Evolutionary conservation across 106 monocot genomes (phyloP).

Genomic region (Amphibolis antarctica): DNA sequence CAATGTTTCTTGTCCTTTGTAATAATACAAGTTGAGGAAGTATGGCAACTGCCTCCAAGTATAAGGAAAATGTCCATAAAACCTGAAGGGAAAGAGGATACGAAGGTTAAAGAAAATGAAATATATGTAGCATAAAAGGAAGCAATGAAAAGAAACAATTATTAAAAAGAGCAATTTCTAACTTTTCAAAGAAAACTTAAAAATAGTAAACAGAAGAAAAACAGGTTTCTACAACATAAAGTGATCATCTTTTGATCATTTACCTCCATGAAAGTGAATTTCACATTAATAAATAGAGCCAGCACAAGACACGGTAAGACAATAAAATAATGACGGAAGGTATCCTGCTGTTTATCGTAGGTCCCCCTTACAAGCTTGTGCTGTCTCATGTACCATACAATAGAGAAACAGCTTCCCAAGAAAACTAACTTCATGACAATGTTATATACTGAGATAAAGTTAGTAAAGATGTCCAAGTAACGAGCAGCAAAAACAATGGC

Average conservation of each 20-base stretch:
- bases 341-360: slow-evolving; percentile 86
- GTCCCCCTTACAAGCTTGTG: slow-evolving; percentile 67
- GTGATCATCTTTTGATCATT: not conserved
- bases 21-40: slow-evolving; percentile 80
- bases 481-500: slow-evolving; percentile 64
- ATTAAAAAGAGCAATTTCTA: not conserved
- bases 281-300: slow-evolving; percentile 58
- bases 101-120: not conserved
- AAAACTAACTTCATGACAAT: slow-evolving; percentile 80
- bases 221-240: not conserved
- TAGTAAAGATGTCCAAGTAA: slow-evolving; percentile 55
- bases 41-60: slow-evolving; percentile 77
- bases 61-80: slow-evolving; percentile 85
- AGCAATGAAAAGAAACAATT: too few species aligned
- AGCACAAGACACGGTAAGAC: slow-evolving; percentile 48
- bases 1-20: slow-evolving; percentile 81
- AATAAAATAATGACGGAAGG: slow-evolving; percentile 69
- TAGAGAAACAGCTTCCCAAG: slow-evolving; percentile 65
- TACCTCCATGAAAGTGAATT: slow-evolving; percentile 52
- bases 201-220: not conserved
- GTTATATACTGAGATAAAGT: slow-evolving; percentile 59
- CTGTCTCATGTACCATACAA: slow-evolving; percentile 81
- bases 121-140: too few species aligned
- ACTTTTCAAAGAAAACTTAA: not conserved
- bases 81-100: slow-evolving; percentile 28